Conservation (phyloP, 495 filamentous ascomycete species). For the Neohortaea acidophila region DNA sequence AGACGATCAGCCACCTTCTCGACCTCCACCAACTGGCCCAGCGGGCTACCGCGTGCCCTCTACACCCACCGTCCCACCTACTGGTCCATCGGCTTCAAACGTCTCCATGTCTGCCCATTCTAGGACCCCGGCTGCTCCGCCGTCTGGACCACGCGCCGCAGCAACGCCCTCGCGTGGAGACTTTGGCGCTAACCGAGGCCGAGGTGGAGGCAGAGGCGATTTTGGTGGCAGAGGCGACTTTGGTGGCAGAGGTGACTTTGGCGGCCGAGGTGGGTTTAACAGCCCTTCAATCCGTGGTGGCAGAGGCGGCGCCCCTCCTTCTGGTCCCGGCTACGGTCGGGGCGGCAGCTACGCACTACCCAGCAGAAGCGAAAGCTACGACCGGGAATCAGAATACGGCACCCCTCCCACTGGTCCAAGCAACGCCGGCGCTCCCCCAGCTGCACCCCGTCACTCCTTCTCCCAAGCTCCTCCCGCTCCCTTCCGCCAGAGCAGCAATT, state of each 20-base stretch:
- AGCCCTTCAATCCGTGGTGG: slow-evolving; percentile 8
- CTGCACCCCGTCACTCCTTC: slow-evolving; percentile 17
- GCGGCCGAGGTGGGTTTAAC: slow-evolving; percentile 1
- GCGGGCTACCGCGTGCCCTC: slow-evolving; percentile 11
- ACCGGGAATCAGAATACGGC: slow-evolving; percentile 1
- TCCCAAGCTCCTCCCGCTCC: slow-evolving; percentile 13
- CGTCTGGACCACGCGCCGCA: slow-evolving; percentile 8
- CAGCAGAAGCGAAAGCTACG: slow-evolving; percentile 7
- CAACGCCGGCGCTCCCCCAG: slow-evolving; percentile 11
- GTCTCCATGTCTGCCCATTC: slow-evolving; percentile 10
- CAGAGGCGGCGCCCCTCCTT: neutral
- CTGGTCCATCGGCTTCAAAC: slow-evolving; percentile 12
- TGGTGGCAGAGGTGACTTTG: slow-evolving; percentile 1
- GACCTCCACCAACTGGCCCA: slow-evolving; percentile 19
- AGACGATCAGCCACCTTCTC: slow-evolving; percentile 12
- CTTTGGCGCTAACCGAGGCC: slow-evolving; percentile 5
- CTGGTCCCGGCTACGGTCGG: slow-evolving; percentile 1
- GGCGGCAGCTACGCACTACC: neutral
- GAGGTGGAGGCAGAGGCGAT: slow-evolving; percentile 10
- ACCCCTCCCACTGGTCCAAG: slow-evolving; percentile 3
- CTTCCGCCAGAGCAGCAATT: slow-evolving; percentile 35
- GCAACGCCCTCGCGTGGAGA: slow-evolving; percentile 8
- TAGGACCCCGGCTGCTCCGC: slow-evolving; percentile 8
- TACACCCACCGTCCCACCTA: slow-evolving; percentile 8
- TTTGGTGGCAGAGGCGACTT: slow-evolving; percentile 10